phyloP scores from a whole-genome alignment of 2,329 filamentous ascomycete species.

The Penicillium palitans region DNA sequence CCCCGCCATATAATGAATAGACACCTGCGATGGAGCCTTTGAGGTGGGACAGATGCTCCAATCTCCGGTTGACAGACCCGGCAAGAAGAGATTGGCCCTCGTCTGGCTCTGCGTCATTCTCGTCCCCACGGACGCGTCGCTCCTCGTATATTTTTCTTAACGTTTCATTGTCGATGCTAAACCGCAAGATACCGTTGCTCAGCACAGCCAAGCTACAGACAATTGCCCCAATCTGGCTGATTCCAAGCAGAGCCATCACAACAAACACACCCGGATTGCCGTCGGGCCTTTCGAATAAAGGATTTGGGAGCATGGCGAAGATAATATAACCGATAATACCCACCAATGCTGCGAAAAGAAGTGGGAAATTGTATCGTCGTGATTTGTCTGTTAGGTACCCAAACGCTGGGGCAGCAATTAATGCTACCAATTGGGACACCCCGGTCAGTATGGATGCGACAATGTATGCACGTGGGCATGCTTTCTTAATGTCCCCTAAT shows the following conservation, averaged over 20 bases:
- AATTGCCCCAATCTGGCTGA: constrained; percentile 94
- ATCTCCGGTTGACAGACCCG: constrained; percentile 22
- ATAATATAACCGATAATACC: constrained; percentile 76
- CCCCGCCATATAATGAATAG: constrained; percentile 87
- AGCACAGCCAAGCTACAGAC: constrained; percentile 92
- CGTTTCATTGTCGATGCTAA: constrained; percentile 22
- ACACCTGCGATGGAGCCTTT: constrained; percentile 95
- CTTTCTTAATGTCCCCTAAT: constrained; percentile 69
- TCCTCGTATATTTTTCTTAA: constrained; percentile 19
- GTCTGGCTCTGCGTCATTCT: constrained; percentile 15
- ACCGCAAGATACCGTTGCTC: constrained; percentile 71
- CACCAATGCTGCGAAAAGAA: constrained; percentile 68
- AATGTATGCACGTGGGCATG: constrained; percentile 83
- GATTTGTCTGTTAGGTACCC: constrained; percentile 77
- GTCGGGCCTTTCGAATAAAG: constrained; percentile 69
- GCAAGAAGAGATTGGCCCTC: constrained; percentile 36
- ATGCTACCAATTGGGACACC: constrained; percentile 80
- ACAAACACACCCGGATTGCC: constrained; percentile 70
- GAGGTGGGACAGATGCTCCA: constrained; percentile 55
- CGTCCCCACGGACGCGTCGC: constrained; percentile 8
- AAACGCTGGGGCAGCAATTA: constrained; percentile 82
- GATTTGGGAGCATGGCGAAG: constrained; percentile 75
- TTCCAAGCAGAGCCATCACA: constrained; percentile 76
- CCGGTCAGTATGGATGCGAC: constrained; percentile 85
- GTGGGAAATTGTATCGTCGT: constrained; percentile 67